phyloP scores from a whole-genome alignment of 2,329 filamentous ascomycete genomes.

The Stemphylium lycopersici region DNA sequence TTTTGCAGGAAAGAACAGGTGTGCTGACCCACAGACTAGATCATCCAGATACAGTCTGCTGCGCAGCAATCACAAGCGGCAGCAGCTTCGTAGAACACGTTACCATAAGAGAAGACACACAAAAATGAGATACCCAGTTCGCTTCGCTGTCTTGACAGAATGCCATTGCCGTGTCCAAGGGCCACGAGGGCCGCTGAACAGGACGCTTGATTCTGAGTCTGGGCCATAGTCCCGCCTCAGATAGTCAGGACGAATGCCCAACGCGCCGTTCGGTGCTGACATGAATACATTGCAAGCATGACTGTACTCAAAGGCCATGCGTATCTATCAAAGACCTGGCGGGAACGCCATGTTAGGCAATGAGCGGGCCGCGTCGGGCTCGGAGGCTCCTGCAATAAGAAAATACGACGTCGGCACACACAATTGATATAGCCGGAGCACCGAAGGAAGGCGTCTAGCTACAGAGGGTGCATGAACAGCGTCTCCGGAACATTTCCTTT shows the following conservation, averaged over 20 bases:
- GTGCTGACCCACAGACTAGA: conserved; percentile 23
- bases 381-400: conserved; percentile 8
- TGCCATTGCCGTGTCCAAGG: too few relatives aligned
- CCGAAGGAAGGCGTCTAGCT: not conserved
- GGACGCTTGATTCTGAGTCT: too few relatives aligned
- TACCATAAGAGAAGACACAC: not conserved
- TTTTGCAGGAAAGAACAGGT: not conserved
- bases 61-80: conserved; percentile 34
- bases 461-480: conserved; percentile 7
- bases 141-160: not conserved
- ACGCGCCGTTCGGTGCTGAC: too few relatives aligned
- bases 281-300: too few relatives aligned
- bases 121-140: conserved; percentile 12
- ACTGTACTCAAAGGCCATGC: not conserved
- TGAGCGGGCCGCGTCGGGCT: conserved; percentile 1
- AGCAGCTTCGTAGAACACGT: conserved; percentile 10
- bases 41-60: conserved; percentile 35
- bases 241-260: too few relatives aligned
- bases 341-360: conserved; percentile 4
- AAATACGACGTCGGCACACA: conserved; percentile 4
- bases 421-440: not conserved
- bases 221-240: too few relatives aligned
- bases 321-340: not conserved
- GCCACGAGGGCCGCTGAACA: too few relatives aligned
- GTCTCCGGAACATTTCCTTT: conserved; percentile 14